phyloP scores from a whole-genome alignment of 2,329 filamentous ascomycete species.

The Ophiostoma triangulosporum region DNA sequence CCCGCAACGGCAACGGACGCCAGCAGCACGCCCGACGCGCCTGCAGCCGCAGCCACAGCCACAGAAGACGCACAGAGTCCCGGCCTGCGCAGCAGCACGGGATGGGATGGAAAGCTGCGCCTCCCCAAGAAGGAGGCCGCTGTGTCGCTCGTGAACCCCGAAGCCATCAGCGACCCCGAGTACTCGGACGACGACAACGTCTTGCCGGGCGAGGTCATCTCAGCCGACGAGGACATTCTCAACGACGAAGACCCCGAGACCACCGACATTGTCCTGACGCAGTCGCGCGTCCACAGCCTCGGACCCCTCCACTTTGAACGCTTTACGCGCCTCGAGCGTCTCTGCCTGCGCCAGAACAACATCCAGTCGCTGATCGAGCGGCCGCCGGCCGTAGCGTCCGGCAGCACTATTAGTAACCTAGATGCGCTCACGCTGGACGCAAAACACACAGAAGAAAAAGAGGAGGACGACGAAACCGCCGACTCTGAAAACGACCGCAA shows the following conservation, averaged over 20 bases:
- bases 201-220: conserved; percentile 59
- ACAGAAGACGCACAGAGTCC: conserved; percentile 30
- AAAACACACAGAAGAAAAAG: not conserved
- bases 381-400: conserved; percentile 16
- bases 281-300: conserved; percentile 71
- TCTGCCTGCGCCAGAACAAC: conserved; percentile 87
- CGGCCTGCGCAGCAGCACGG: conserved; percentile 43
- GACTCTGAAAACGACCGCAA: conserved; percentile 25
- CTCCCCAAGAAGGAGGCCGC: conserved; percentile 35
- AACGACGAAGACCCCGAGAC: conserved; percentile 46
- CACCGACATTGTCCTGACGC: conserved; percentile 80
- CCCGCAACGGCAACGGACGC: conserved; percentile 9
- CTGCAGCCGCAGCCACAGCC: conserved; percentile 15
- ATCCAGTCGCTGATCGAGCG: conserved; percentile 51
- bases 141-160: conserved; percentile 58
- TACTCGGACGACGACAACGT: conserved; percentile 62
- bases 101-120: conserved; percentile 75
- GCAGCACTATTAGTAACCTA: not conserved
- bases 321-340: conserved; percentile 59
- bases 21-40: conserved; percentile 22
- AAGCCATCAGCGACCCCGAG: conserved; percentile 72
- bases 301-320: conserved; percentile 66
- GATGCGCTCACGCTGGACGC: not conserved
- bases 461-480: conserved; percentile 20
- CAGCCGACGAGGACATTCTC: conserved; percentile 62